These are phyloP conservation scores for Atkinsonella texensis DNA, from an alignment of 2,329 filamentous ascomycete species.

Conservation along the genomic window DNA sequence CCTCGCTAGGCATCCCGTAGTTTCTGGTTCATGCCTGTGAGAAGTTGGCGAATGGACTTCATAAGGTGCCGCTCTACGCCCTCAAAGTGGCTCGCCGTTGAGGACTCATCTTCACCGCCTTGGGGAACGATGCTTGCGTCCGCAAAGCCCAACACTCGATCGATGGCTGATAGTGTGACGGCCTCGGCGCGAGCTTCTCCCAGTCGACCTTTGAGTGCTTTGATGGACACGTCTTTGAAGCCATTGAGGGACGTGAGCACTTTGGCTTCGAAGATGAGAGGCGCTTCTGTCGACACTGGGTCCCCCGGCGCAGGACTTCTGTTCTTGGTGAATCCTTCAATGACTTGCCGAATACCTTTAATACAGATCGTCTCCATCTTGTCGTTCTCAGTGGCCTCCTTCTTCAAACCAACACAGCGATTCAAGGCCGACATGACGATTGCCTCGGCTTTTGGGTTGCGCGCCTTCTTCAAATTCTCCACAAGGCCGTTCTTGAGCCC, in stretches of 20 bases:
- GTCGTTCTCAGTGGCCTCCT: constrained; percentile 30
- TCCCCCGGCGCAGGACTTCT: constrained; percentile 22
- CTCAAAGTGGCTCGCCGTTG: constrained; percentile 20
- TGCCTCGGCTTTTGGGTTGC: constrained; percentile 30
- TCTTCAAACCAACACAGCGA: constrained; percentile 36
- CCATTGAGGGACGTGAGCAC: constrained; percentile 29
- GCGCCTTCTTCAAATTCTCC: constrained; percentile 31
- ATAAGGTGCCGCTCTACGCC: constrained; percentile 30
- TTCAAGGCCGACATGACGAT: constrained; percentile 42
- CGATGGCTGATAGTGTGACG: constrained; percentile 36
- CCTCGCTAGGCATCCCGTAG: constrained; percentile 12
- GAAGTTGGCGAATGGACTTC: constrained; percentile 26
- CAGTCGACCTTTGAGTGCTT: constrained; percentile 27
- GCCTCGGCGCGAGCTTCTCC: constrained; percentile 32
- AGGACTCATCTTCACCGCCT: constrained; percentile 18
- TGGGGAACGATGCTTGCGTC: constrained; percentile 29
- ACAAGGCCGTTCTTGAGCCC: constrained; percentile 35
- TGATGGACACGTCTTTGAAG: constrained; percentile 34
- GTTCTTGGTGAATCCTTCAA: constrained; percentile 29
- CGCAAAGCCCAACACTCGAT: constrained; percentile 36
- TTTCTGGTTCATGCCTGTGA: constrained; percentile 29
- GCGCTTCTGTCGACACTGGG: constrained; percentile 13
- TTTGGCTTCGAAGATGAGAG: constrained; percentile 24
- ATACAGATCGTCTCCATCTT: constrained; percentile 35
- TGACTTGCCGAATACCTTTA: constrained; percentile 29